phyloP scores from a whole-genome alignment of 23 red algal genomes.

The Gracilaria gracilis region DNA sequence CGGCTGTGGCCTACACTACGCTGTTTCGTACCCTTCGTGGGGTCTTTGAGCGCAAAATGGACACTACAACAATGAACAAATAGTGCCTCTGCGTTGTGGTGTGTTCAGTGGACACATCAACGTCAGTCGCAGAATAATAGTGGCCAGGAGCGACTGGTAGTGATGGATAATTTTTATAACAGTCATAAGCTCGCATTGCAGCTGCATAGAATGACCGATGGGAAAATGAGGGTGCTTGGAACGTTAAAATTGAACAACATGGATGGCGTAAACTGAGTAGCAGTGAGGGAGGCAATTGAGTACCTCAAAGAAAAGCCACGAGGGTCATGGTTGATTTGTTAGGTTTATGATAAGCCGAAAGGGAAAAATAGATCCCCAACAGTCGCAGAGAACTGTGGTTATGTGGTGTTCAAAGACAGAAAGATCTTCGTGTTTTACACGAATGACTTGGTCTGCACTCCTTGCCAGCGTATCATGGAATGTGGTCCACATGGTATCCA shows the following conservation, averaged over 20 bases:
- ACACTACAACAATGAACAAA: too few species aligned
- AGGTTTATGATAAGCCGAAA: not conserved
- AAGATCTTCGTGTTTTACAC: not conserved
- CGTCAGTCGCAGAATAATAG: too few species aligned
- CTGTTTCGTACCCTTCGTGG: too few species aligned
- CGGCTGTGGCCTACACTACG: too few species aligned
- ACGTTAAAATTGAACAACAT: not conserved
- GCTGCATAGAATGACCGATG: not conserved
- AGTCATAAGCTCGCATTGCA: not conserved
- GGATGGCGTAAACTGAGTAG: not conserved
- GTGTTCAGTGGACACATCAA: too few species aligned
- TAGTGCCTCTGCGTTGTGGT: too few species aligned
- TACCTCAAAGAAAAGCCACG: not conserved
- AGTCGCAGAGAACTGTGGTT: not conserved
- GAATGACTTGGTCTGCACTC: not conserved
- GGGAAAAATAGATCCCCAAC: not conserved
- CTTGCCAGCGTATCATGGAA: not conserved
- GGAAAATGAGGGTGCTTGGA: not conserved
- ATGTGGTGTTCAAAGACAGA: not conserved
- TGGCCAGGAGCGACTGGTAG: too few species aligned
- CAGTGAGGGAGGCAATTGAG: not conserved
- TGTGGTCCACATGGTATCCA: too few species aligned
- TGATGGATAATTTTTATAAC: conserved; percentile 34
- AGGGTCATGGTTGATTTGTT: not conserved
- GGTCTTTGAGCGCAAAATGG: too few species aligned